Conservation (phyloP, 2,329 filamentous ascomycete genomes). For the Fusarium sp. region DNA sequence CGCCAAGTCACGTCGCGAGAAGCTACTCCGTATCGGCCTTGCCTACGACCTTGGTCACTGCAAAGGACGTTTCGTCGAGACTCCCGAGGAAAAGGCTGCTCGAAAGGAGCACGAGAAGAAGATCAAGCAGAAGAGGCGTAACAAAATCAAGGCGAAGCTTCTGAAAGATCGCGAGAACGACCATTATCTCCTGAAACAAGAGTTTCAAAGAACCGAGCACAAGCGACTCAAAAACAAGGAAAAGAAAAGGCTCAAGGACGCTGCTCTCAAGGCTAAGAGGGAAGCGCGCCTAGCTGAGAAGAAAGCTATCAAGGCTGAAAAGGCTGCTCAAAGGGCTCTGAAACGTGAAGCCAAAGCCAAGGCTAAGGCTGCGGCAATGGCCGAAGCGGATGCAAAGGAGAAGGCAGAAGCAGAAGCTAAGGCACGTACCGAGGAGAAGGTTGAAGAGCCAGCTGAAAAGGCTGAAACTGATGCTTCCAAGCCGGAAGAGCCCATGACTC, state of each 20-base stretch:
- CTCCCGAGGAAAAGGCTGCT: conserved; percentile 61
- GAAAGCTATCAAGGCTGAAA: conserved; percentile 34
- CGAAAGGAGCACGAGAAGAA: conserved; percentile 60
- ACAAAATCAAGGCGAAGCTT: conserved; percentile 55
- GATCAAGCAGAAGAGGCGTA: conserved; percentile 55
- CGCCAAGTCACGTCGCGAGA: conserved; percentile 74
- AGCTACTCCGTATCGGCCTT: conserved; percentile 76
- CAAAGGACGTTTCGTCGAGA: conserved; percentile 68
- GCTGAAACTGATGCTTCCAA: neutral
- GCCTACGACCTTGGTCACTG: conserved; percentile 78
- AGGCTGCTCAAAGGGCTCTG: conserved; percentile 16
- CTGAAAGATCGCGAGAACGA: conserved; percentile 55
- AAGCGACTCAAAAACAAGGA: conserved; percentile 74
- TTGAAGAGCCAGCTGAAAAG: conserved; percentile 20
- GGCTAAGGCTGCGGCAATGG: conserved; percentile 48
- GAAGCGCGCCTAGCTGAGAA: conserved; percentile 35
- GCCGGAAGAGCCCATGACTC: conserved; percentile 38
- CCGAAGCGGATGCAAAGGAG: conserved; percentile 33
- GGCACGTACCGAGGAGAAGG: conserved; percentile 32
- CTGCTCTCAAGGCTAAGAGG: conserved; percentile 53
- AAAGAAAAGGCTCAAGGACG: conserved; percentile 83
- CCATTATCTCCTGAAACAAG: conserved; percentile 54
- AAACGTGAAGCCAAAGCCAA: conserved; percentile 11
- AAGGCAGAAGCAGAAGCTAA: conserved; percentile 25
- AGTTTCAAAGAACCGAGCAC: conserved; percentile 51